Percentiles rank a stretch among this genome's conserved stretches.
Conservation (phyloP, 129 eudicot genomes). For the Artemisia tridentata region DNA sequence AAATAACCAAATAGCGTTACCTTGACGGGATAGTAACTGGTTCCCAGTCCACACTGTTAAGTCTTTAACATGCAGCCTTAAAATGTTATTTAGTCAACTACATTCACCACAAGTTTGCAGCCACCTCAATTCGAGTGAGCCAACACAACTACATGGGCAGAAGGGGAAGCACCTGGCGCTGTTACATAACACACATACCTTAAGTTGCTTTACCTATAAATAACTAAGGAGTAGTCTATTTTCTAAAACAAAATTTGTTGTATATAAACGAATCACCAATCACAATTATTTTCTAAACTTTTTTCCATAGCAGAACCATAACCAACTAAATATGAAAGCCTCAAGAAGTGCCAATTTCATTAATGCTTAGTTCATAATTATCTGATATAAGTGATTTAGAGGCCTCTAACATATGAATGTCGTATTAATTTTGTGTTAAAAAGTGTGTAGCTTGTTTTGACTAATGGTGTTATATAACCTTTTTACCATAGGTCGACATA, state of each 20-base stretch:
- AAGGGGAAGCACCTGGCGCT: no score
- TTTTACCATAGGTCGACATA: slow-evolving; percentile 84
- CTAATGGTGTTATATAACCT: not conserved
- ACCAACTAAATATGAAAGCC: slow-evolving; percentile 94
- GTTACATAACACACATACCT: no score
- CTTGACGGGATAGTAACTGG: slow-evolving; percentile 79
- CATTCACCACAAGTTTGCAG: slow-evolving; percentile 24
- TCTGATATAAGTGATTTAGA: slow-evolving; percentile 9
- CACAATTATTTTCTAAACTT: slow-evolving; percentile 30
- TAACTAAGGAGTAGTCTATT: no score
- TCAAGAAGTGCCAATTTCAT: slow-evolving; percentile 73
- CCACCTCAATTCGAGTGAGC: no score
- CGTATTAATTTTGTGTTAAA: not conserved
- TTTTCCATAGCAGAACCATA: slow-evolving; percentile 82
- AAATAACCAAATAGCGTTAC: slow-evolving; percentile 44
- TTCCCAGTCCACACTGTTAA: slow-evolving; percentile 72
- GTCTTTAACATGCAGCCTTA: slow-evolving; percentile 72
- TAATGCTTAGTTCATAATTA: slow-evolving; percentile 15
- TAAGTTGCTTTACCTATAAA: no score
- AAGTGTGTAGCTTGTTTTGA: not conserved
- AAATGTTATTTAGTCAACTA: slow-evolving; percentile 88
- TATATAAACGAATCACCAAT: no score
- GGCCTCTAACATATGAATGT: slow-evolving; percentile 5
- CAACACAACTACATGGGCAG: no score
- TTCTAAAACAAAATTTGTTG: no score